Evolutionary conservation across 2,329 filamentous ascomycete species (phyloP).

Genomic region (Diaporthe capsici): DNA sequence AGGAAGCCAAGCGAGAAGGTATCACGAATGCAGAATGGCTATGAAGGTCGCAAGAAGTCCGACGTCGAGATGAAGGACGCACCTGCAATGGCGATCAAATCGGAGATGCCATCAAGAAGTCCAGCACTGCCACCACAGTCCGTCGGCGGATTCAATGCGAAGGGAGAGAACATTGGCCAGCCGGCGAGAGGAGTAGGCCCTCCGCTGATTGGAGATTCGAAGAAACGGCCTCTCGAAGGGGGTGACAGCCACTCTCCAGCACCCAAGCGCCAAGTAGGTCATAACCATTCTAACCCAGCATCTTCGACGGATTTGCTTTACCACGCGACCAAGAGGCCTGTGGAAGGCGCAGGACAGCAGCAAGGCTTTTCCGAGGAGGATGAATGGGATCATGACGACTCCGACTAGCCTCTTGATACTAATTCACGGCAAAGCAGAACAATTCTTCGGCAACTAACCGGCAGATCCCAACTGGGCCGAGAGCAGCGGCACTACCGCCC

Average conservation of each 20-base stretch:
- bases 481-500: constrained; percentile 39
- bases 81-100: constrained; percentile 1
- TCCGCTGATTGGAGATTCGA: constrained; percentile 45
- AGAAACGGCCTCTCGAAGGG: constrained; percentile 61
- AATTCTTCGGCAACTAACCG: not conserved
- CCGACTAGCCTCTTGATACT: constrained; percentile 11
- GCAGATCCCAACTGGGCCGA: constrained; percentile 36
- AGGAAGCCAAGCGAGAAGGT: constrained; percentile 58
- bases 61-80: constrained; percentile 47
- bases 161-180: constrained; percentile 46
- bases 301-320: not conserved
- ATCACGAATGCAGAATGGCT: constrained; percentile 43
- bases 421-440: constrained; percentile 25
- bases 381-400: constrained; percentile 17
- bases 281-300: constrained; percentile 10
- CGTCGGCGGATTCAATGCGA: constrained; percentile 47
- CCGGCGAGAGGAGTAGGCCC: constrained; percentile 36
- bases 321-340: not conserved
- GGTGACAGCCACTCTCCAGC: constrained; percentile 50
- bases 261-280: constrained; percentile 58
- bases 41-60: constrained; percentile 13
- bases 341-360: not conserved
- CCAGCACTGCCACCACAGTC: constrained; percentile 12
- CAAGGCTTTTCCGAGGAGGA: constrained; percentile 2
- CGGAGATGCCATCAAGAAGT: not conserved